These are phyloP conservation scores for Gracilaria gracilis DNA, from an alignment of 23 red algal genomes.

Conservation along the genomic window DNA sequence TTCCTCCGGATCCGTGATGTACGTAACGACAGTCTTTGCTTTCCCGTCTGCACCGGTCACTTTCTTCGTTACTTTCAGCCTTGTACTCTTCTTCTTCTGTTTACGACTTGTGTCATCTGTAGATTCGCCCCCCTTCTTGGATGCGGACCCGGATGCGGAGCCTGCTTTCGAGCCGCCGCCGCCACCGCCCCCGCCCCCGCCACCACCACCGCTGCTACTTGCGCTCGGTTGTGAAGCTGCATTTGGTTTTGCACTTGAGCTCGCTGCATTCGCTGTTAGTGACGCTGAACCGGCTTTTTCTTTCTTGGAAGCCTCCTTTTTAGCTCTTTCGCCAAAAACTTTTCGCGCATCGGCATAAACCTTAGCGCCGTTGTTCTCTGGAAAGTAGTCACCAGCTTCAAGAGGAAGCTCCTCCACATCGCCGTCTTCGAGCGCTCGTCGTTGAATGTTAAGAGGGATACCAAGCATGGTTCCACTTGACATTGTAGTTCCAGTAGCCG, in stretches of 20 bases:
- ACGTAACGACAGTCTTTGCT: conserved; percentile 27
- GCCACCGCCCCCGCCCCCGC: not conserved
- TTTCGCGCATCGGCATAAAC: conserved; percentile 11
- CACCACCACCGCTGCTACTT: not conserved
- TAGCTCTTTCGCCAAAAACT: conserved; percentile 18
- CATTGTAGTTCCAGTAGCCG: conserved; percentile 21
- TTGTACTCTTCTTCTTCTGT: conserved; percentile 56
- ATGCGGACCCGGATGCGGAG: not conserved
- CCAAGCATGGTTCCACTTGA: conserved; percentile 49
- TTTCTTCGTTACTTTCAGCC: conserved; percentile 71
- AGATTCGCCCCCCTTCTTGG: conserved; percentile 5
- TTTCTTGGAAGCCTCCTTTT: conserved; percentile 14
- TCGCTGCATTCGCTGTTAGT: not conserved
- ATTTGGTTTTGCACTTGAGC: not conserved
- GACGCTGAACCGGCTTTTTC: not conserved
- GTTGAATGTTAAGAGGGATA: conserved; percentile 60
- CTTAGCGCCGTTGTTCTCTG: conserved; percentile 7
- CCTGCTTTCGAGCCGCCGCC: not conserved
- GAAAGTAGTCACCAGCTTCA: conserved; percentile 55
- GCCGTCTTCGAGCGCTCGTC: conserved; percentile 70
- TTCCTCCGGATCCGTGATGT: conserved; percentile 71
- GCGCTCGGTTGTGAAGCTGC: not conserved
- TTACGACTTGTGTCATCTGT: conserved; percentile 42
- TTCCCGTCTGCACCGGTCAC: conserved; percentile 58
- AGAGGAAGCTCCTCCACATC: conserved; percentile 59